These are phyloP conservation scores for Didymella exigua DNA, from an alignment of 2,329 filamentous ascomycete genomes.

Conservation along the genomic window DNA sequence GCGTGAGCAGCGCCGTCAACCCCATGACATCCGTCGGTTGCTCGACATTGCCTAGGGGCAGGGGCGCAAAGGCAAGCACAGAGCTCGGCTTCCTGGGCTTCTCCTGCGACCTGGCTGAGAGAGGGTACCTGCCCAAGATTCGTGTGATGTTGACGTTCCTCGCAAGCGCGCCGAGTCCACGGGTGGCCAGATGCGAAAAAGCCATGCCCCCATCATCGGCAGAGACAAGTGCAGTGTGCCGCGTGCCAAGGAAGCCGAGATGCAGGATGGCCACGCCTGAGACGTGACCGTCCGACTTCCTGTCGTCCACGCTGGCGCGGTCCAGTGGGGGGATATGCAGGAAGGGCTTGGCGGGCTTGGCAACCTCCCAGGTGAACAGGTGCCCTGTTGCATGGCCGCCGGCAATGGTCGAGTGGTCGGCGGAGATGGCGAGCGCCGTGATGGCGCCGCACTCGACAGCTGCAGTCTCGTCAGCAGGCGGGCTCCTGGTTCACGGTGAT, in stretches of 20 bases:
- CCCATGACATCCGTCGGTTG: constrained; percentile 86
- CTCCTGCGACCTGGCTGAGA: constrained; percentile 64
- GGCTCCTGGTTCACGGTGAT: too few relatives aligned
- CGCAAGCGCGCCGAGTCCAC: constrained; percentile 85
- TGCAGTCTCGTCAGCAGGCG: constrained; percentile 43
- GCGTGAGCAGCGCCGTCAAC: constrained; percentile 91
- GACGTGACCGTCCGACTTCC: constrained; percentile 81
- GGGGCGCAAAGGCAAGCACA: constrained; percentile 85
- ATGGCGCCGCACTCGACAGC: constrained; percentile 89
- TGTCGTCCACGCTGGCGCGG: constrained; percentile 65
- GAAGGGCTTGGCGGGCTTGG: constrained; percentile 81
- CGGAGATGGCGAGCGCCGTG: constrained; percentile 86
- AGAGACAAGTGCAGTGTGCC: constrained; percentile 92
- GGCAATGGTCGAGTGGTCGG: constrained; percentile 90
- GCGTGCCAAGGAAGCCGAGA: constrained; percentile 90
- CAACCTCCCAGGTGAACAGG: constrained; percentile 97
- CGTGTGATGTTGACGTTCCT: constrained; percentile 87
- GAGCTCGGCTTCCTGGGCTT: constrained; percentile 88
- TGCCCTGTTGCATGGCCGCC: constrained; percentile 86
- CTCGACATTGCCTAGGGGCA: constrained; percentile 94
- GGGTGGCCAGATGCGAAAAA: constrained; percentile 92
- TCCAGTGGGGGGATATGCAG: constrained; percentile 82
- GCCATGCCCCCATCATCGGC: constrained; percentile 96
- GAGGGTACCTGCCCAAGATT: constrained; percentile 88
- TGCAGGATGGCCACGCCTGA: constrained; percentile 80